phyloP scores from a whole-genome alignment of 2,329 filamentous ascomycete genomes.

The Sclerotinia nivalis region DNA sequence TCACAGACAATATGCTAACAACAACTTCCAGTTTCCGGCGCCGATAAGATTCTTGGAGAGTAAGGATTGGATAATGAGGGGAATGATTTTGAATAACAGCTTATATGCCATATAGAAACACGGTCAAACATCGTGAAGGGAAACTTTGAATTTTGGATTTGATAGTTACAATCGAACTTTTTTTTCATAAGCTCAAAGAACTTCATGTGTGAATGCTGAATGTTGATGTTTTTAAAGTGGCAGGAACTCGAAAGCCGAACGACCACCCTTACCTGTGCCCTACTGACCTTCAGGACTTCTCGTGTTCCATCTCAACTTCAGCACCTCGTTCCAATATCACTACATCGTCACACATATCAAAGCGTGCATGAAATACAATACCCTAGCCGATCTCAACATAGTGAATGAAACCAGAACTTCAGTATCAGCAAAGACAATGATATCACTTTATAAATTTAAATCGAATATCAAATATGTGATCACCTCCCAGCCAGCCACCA shows the following conservation, averaged over 20 bases:
- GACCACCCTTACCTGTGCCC: neutral
- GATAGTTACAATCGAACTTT: conserved; percentile 16
- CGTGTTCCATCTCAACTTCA: neutral
- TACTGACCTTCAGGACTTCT: neutral
- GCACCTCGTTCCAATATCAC: neutral
- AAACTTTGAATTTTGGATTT: conserved; percentile 1
- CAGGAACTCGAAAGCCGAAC: too few relatives aligned
- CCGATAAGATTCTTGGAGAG: conserved; percentile 35
- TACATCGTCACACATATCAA: too few relatives aligned
- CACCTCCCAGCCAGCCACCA: too few relatives aligned
- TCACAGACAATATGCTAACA: conserved; percentile 2
- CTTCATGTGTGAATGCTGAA: neutral
- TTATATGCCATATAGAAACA: conserved; percentile 11
- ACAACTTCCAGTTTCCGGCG: conserved; percentile 40
- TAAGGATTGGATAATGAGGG: conserved; percentile 21
- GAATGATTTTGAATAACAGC: conserved; percentile 8
- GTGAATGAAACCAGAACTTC: too few relatives aligned
- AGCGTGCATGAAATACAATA: too few relatives aligned
- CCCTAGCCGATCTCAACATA: too few relatives aligned
- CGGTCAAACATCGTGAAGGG: neutral
- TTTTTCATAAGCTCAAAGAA: neutral
- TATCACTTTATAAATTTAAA: too few relatives aligned
- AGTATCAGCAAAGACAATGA: too few relatives aligned
- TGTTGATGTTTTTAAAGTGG: neutral
- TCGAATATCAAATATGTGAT: too few relatives aligned